Evolutionary conservation across 495 filamentous ascomycete genomes (phyloP), one percentile per base, ranked within the genome.

Genomic region (Talaromyces proteolyticus): DNA sequence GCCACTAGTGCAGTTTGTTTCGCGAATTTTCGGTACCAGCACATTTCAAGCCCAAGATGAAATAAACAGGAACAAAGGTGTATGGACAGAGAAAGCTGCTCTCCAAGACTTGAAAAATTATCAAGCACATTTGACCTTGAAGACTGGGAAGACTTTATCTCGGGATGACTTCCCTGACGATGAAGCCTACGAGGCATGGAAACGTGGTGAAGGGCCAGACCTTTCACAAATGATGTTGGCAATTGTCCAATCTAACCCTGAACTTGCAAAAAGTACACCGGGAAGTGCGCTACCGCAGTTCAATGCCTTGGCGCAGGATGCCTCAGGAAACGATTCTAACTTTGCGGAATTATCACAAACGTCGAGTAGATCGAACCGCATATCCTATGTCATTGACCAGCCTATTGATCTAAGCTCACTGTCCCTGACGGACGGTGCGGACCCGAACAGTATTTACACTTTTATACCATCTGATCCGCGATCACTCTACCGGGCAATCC

Each of bases 81-180:
- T 73, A 0, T 99, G 94, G 94, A 96, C 89, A 3, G 92, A 94
- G 59, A 86, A 89, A 62, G 87, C 90, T 24, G 91, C 91, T 6
- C 67, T 99, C 45, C 82, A 85, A 51, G 94, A 99, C 63, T 75
- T 95, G 55, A 99, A 97, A 64, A 73, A 85, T 18, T 99, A 97
- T 60, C 93, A 94, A 63, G 83, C 87, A 58, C 84, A 90, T 53
- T 73, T 99, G 23, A 91, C 84, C 58, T 72, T 88, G 18, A 84
- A 92, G 56, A 88, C 87, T 52, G 79, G 77, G 37, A 86, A 85
- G 54, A 91, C 91, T 0, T 62, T 97, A 43, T 78, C 83, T 44
- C 82, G 78, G 55, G 84, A 89, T 42, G 92, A 97, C 61, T 99
- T 99, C 62, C 88, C 96, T 50, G 65, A 86, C 17, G 91, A 96